Base-by-base conservation (phyloP, 768 basidiomycete genomes). In the Cyathus striatus region DNA sequence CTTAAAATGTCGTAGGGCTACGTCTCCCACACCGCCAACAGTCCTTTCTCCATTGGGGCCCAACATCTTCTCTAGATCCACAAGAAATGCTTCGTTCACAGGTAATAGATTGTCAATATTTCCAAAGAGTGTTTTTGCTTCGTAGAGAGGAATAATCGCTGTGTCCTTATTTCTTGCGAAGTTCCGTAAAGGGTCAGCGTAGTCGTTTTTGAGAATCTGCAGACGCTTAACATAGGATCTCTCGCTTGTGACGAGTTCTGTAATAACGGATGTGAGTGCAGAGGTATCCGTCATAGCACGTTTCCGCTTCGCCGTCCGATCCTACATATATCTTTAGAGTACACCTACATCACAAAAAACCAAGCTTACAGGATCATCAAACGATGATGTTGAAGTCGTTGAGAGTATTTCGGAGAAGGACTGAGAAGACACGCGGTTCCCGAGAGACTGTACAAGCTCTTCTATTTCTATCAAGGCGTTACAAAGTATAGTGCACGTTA, bases 71-170 rank as follows among this genome's bases (percentile, higher is more conserved):
- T 94, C 90, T 24, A 99, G 67, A 55, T 94, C 90, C 1, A 64
- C 60, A 26, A 97, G 66, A 59, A 98, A 94, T 0, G 82, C 80
- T 54, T 90, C 86, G 54, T 97, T 92, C n/a, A 90, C 87, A 1
- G 83, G 83, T 3, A 97, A 62, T 17, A 99, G 74, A 40, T 79
- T 83, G 61, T 97, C 94, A 40, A 97, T 76, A 63, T 99, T 98
- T 42, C 90, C 90, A 52, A 99, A 98, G 18, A 99, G 73, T 1
- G 81, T 89, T 50, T 89, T 93, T 24, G 94, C 94, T 59, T 97
- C 89, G 59, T 95, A 97, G 17, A 80, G 64, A 1, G 88, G 85
- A 35, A 99, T 76, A 52, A 99, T 90, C 25, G 87, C 81, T 0
- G 89, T 93, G 46, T 86, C 83, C 57, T 89, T 88, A 60, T 75